Conservation (phyloP, 2,329 filamentous ascomycete species). For the Didymosphaeria variabile region DNA sequence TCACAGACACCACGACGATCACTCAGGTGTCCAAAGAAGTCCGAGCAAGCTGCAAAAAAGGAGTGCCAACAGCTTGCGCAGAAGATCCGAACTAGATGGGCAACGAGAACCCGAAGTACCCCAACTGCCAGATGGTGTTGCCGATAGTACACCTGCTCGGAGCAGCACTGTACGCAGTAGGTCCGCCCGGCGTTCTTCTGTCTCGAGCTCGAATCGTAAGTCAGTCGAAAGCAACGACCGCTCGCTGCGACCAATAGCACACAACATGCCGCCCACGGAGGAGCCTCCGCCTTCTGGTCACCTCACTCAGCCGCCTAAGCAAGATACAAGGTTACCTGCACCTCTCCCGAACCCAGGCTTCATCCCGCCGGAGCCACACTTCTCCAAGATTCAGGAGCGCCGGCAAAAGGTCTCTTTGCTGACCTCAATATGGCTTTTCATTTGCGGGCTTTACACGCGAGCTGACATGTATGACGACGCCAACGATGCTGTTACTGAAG, state of each 20-base stretch:
- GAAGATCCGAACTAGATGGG: constrained; percentile 32
- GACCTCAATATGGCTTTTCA: constrained; percentile 87
- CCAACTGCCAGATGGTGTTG: constrained; percentile 30
- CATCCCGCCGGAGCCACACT: constrained; percentile 56
- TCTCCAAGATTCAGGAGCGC: constrained; percentile 61
- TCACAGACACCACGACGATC: constrained; percentile 47
- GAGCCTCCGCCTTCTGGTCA: constrained; percentile 52
- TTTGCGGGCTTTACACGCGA: constrained; percentile 86
- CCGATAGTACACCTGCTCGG: constrained; percentile 29
- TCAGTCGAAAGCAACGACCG: constrained; percentile 46
- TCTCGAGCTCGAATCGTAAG: constrained; percentile 33
- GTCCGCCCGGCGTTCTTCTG: constrained; percentile 31
- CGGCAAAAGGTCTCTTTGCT: constrained; percentile 68
- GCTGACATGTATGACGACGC: constrained; percentile 83
- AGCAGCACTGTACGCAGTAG: constrained; percentile 24
- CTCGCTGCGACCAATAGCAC: constrained; percentile 49
- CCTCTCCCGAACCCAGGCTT: constrained; percentile 47
- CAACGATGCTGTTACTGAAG: constrained; percentile 81
- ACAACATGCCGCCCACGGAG: constrained; percentile 49
- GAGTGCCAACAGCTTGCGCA: constrained; percentile 49
- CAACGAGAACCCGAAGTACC: constrained; percentile 35
- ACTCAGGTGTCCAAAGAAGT: constrained; percentile 46
- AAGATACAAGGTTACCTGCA: constrained; percentile 55
- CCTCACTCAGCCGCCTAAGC: constrained; percentile 51
- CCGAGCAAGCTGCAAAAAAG: constrained; percentile 52